A percentile compares a stretch with the other conserved stretches of the same genome.
These are phyloP conservation scores for Sphaerostilbella broomeana DNA, from an alignment of 2,329 filamentous ascomycete species.

Conservation along the genomic window DNA sequence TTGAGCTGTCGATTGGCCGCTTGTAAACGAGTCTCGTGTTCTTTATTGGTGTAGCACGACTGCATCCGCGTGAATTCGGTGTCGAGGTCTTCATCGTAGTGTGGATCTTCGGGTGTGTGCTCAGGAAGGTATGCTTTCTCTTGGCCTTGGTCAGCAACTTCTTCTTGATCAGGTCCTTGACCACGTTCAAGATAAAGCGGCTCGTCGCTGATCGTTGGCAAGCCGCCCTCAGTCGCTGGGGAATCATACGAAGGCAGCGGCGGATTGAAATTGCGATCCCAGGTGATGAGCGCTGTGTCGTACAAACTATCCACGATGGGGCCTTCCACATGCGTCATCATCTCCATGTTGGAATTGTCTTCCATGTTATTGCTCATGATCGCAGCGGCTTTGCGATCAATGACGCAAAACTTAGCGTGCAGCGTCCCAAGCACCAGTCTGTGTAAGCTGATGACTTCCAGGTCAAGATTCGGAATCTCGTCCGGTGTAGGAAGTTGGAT, in stretches of 20 bases:
- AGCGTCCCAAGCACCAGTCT: constrained; percentile 65
- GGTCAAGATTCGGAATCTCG: constrained; percentile 64
- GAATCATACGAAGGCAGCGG: constrained; percentile 10
- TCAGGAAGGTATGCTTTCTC: constrained; percentile 35
- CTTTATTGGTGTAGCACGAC: constrained; percentile 42
- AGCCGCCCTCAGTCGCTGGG: constrained; percentile 3
- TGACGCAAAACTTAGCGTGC: constrained; percentile 70
- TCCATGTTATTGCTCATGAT: constrained; percentile 74
- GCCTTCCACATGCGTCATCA: constrained; percentile 71
- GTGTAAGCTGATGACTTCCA: constrained; percentile 70
- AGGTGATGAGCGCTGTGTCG: constrained; percentile 66
- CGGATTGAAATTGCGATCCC: constrained; percentile 50
- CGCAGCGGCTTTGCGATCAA: constrained; percentile 64
- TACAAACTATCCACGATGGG: constrained; percentile 71
- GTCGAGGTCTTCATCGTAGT: constrained; percentile 57
- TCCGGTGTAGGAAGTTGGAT: constrained; percentile 55
- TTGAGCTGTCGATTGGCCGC: constrained; percentile 62
- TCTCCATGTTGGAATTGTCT: constrained; percentile 74
- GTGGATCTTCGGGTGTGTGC: constrained; percentile 51
- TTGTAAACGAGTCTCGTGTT: constrained; percentile 47
- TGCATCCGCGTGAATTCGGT: constrained; percentile 58
- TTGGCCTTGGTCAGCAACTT: background rate
- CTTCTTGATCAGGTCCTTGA: background rate
- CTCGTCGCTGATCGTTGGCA: constrained; percentile 3
- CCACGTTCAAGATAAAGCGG: constrained; percentile 1